Base-by-base conservation (phyloP, 1,284 basidiomycete genomes). In the Rhodotorula sp. region DNA sequence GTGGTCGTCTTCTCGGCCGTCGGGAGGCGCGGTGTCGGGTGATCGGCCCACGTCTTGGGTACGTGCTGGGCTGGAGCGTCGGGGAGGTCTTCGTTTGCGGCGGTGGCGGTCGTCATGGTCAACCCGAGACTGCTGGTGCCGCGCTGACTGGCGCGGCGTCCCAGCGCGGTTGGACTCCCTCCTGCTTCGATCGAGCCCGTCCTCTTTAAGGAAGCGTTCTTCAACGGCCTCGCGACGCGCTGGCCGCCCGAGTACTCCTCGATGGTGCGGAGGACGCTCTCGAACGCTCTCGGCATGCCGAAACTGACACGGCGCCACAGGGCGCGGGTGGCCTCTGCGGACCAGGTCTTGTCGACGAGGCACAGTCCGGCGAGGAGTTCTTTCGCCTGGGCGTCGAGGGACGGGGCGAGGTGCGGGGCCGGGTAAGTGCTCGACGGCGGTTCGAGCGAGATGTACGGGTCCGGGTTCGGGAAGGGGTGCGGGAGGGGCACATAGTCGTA, bases 271-370 rank as follows among this genome's bases (percentile, higher is more conserved):
- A 76, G 47, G 26, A 76, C 68, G 60, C 63, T 68, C 60, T 76
- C 71, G 55, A 68, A 76, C 18, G 64, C 70, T 38, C 69, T 58
- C 5, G 74, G 74, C 61, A 71, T 70, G 16, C 74, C 74, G n/a
- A 76, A 73, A 31, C 67, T 66, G 15, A 76, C 66, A 31, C 69
- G 62, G 26, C 72, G 65, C 74, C 74, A 76, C 26, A 76, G 47
- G 18, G 67, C 67, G 23, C 70, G 26, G 6, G 69, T 73, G 19
- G 71, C 71, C 50, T 76, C 74, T 10, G 66, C 69, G 26, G 64
- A 67, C 71, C 71, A 76, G 0, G 62, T 66, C 58, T 71, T 66
- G 61, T 69, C 64, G 28, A 71, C 74, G 56, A 68, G 66, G 10
- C 68, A 67, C 34, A 61, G 28, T 8, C 54, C 45, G 52, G 62